Evolutionary conservation across 129 eudicot species (phyloP), one percentile per base, ranked within the genome.

Genomic region (Solidago caesia): DNA sequence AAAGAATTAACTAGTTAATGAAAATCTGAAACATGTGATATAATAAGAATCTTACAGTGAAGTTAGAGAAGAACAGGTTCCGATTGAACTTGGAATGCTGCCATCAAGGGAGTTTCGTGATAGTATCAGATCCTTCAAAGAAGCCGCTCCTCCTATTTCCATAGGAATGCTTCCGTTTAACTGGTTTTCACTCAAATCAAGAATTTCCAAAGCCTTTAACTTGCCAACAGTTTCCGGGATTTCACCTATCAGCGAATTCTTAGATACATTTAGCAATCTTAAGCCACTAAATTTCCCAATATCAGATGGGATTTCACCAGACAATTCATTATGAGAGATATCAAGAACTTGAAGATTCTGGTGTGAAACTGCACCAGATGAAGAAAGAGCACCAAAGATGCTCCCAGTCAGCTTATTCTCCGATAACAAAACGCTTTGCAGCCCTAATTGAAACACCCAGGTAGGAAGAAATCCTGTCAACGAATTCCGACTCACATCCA

Each of bases 151-250:
- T 75, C 97, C 95, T 42, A 91, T 81, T 75, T 85, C 96, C 52
- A 41, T 4, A 72, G 97, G 97, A 62, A 92, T 87, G 81, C 79
- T 82, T 26, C 89, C 91, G 68, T 87, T 87, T 58, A 92, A 81
- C 77, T 53, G 81, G 72, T 92, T 92, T 75, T 80, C 85, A 44
- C 97, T 89, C 73, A 92, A 84, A 85, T 89, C 97, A 43, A 92
- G 87, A 80, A 76, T 67, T 29, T 65, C 71, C 81, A 92, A 68
- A 8, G 82, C 82, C 79, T 83, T 89, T 64, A 92, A 70, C 64
- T 82, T 77, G 11, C 89, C 89, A 58, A 89, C 69, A 72, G 79
- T 85, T 44, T 60, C 82, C 14, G 97, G 96, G 45, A 92, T 79
- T 42, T 76, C 67, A 49, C 96, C 97, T 2, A 63, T 48, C 1